Evolutionary conservation across 2,329 filamentous ascomycete species (phyloP).

Genomic region (Pseudogymnoascus verrucosus): DNA sequence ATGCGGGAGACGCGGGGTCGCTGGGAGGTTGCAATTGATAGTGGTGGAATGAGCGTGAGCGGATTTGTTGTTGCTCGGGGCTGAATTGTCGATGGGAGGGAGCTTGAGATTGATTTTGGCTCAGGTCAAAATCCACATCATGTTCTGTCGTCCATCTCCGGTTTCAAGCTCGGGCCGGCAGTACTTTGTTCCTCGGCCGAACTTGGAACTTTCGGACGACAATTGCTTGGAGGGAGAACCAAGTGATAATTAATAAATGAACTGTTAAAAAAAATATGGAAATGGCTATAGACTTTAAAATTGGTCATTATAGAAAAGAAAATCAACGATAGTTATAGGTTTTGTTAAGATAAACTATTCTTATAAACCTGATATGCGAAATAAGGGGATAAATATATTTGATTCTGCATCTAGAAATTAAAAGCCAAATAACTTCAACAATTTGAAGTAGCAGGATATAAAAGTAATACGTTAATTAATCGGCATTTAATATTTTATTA

Average conservation of each 20-base stretch:
- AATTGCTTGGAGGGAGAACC: neutral
- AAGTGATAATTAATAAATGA: neutral
- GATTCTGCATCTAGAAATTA: neutral
- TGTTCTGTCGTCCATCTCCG: slow-evolving; percentile 5
- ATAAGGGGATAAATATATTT: neutral
- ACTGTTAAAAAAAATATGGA: neutral
- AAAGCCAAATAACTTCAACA: neutral
- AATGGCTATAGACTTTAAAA: neutral
- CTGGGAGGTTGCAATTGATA: neutral
- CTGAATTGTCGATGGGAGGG: neutral
- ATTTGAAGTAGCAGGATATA: neutral
- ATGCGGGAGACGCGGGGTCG: neutral
- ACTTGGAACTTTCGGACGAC: neutral
- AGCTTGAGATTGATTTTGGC: neutral
- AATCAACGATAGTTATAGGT: too few species aligned
- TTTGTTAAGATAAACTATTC: too few species aligned
- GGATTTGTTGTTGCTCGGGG: neutral
- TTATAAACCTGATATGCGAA: neutral
- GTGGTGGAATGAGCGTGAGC: neutral
- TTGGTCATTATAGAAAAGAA: neutral
- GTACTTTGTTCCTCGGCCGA: slow-evolving; percentile 1
- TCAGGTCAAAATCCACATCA: slow-evolving; percentile 2
- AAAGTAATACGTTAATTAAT: neutral
- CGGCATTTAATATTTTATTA: neutral
- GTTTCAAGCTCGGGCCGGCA: neutral